A percentile compares a stretch with the other conserved stretches of the same genome.
Evolutionary conservation across 78 protist species (phyloP).

Genomic region (Emiliania huxleyi): DNA sequence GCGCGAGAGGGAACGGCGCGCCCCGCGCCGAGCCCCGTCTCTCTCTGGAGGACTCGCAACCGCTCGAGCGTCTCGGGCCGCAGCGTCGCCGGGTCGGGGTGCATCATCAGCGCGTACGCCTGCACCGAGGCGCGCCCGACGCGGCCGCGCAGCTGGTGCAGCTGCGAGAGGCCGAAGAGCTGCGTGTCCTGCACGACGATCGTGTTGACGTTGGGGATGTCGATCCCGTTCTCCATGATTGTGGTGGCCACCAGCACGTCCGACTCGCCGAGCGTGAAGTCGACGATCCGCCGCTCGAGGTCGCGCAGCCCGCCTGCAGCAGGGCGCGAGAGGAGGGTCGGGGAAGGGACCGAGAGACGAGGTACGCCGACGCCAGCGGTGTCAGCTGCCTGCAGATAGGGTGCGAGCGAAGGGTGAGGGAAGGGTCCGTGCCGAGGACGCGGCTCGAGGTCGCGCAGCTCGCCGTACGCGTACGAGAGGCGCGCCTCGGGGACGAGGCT

Average conservation of each 20-base stretch:
- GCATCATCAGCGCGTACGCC: not conserved
- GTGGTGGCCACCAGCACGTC: slow-evolving; percentile 43
- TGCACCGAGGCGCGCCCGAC: slow-evolving; percentile 36
- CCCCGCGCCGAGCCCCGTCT: not conserved
- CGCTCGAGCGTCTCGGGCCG: not conserved
- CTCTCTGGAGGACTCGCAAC: not conserved
- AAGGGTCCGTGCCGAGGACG: too few relatives aligned
- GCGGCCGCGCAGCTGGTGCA: slow-evolving; percentile 56
- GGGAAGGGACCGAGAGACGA: too few relatives aligned
- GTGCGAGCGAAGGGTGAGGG: too few relatives aligned
- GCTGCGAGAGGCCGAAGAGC: slow-evolving; percentile 39
- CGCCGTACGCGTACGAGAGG: not conserved
- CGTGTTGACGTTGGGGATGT: slow-evolving; percentile 46
- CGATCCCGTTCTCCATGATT: slow-evolving; percentile 51
- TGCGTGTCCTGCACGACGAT: slow-evolving; percentile 27
- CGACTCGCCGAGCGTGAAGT: not conserved
- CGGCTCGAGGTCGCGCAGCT: not conserved
- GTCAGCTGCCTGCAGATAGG: too few relatives aligned
- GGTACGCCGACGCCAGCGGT: too few relatives aligned
- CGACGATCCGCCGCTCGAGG: slow-evolving; percentile 2
- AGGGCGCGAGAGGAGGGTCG: too few relatives aligned
- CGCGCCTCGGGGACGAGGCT: not conserved
- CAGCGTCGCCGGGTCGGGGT: not conserved
- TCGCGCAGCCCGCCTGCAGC: not conserved
- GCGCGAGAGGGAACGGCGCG: slow-evolving; percentile 7